Evolutionary conservation across 140 eudicot genomes (phyloP).

Genomic region (Bidens hawaiensis): DNA sequence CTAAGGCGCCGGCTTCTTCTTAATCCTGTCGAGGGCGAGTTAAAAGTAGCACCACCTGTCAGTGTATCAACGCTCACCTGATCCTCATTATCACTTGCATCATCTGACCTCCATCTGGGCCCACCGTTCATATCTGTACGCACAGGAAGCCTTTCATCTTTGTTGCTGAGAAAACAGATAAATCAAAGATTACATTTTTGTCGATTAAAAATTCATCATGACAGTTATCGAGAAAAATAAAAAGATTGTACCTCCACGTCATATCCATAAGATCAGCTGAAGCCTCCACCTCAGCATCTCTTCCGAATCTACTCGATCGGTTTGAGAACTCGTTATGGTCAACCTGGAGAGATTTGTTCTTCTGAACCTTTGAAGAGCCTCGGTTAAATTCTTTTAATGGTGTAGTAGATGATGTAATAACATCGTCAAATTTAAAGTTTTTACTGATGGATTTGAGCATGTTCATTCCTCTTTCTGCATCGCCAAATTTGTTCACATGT

Average conservation of each 20-base stretch:
- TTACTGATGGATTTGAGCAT: conserved; percentile 22
- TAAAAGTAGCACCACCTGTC: conserved; percentile 3
- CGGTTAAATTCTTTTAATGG: conserved; percentile 34
- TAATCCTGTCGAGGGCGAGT: conserved; percentile 29
- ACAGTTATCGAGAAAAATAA: too few species aligned
- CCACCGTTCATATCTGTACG: conserved; percentile 34
- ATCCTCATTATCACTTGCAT: conserved; percentile 50
- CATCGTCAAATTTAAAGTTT: conserved; percentile 36
- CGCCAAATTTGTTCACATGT: conserved; percentile 11
- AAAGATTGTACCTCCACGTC: conserved; percentile 47
- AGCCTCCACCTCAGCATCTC: conserved; percentile 21
- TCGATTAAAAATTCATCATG: not conserved
- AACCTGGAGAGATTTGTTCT: conserved; percentile 25
- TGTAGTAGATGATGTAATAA: conserved; percentile 25
- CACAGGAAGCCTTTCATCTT: conserved; percentile 32
- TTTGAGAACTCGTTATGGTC: conserved; percentile 37
- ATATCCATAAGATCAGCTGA: conserved; percentile 47
- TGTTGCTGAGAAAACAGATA: conserved; percentile 33
- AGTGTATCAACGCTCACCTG: conserved; percentile 28
- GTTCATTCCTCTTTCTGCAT: conserved; percentile 29
- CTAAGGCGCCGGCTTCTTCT: conserved; percentile 42
- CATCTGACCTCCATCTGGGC: conserved; percentile 75
- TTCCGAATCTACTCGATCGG: conserved; percentile 24
- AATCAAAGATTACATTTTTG: not conserved
- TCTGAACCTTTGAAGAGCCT: conserved; percentile 36